These are phyloP conservation scores for Myriosclerotinia curreyana DNA, from an alignment of 2,329 filamentous ascomycete genomes.

Conservation along the genomic window DNA sequence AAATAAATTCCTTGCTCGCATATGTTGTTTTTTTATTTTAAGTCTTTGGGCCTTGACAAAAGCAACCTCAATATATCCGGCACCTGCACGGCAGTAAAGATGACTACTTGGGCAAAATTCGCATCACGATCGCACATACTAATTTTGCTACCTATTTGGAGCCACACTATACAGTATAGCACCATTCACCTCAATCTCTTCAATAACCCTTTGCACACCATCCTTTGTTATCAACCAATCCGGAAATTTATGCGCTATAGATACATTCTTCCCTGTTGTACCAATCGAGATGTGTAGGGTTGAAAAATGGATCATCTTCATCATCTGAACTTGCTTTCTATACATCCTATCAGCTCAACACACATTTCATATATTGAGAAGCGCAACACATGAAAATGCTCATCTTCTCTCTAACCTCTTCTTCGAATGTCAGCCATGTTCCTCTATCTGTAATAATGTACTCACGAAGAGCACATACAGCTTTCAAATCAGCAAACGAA, in stretches of 20 bases:
- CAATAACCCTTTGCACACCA: slow-evolving; percentile 42
- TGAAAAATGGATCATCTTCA: slow-evolving; percentile 42
- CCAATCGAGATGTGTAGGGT: slow-evolving; percentile 46
- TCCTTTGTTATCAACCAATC: slow-evolving; percentile 42
- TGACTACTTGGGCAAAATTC: not conserved
- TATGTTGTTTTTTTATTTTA: not conserved
- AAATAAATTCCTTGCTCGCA: no score
- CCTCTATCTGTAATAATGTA: slow-evolving; percentile 49
- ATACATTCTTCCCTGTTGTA: slow-evolving; percentile 39
- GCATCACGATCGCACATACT: no score
- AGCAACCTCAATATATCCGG: not conserved
- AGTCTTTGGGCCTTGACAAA: not conserved
- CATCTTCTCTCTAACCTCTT: slow-evolving; percentile 39
- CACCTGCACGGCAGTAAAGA: no score
- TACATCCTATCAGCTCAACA: slow-evolving; percentile 25
- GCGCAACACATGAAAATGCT: slow-evolving; percentile 38
- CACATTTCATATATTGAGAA: not conserved
- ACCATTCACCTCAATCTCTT: slow-evolving; percentile 41
- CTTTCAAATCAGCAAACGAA: slow-evolving; percentile 46
- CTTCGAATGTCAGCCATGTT: slow-evolving; percentile 44
- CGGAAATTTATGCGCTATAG: slow-evolving; percentile 42
- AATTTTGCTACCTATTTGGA: slow-evolving; percentile 27
- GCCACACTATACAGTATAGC: slow-evolving; percentile 42
- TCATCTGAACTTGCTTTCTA: slow-evolving; percentile 41
- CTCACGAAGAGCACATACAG: slow-evolving; percentile 44